Percentiles rank a stretch among this genome's conserved stretches.
phyloP scores from a whole-genome alignment of 208 protist species.

The Crithidia bombi region DNA sequence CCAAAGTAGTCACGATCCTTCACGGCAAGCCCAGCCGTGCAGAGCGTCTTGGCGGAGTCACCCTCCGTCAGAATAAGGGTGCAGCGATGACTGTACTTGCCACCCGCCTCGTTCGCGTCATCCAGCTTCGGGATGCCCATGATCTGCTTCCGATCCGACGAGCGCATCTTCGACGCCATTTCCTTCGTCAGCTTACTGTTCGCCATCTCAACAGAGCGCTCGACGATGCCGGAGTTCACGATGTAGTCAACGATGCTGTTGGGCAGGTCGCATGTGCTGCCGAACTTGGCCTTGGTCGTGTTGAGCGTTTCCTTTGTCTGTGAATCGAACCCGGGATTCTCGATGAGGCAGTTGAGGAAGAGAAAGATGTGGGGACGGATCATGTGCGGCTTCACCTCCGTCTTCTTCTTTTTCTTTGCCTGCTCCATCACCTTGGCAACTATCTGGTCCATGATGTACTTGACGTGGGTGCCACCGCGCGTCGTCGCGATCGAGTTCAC shows the following conservation, averaged over 20 bases:
- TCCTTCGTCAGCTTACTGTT: constrained; percentile 95
- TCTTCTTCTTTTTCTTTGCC: constrained; percentile 97
- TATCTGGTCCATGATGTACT: constrained; percentile 97
- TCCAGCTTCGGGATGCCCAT: constrained; percentile 99
- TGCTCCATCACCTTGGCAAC: constrained; percentile 88
- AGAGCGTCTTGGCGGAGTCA: constrained; percentile 99
- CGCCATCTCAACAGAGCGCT: constrained; percentile 95
- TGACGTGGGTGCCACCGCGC: constrained; percentile 99
- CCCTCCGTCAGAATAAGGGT: constrained; percentile 99
- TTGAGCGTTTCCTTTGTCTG: constrained; percentile 99
- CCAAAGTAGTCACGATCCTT: constrained; percentile 99
- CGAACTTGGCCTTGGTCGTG: constrained; percentile 95
- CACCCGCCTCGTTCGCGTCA: constrained; percentile 99
- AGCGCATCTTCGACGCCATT: constrained; percentile 84
- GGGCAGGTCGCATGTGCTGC: constrained; percentile 95
- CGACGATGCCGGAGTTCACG: constrained; percentile 95
- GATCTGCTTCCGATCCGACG: constrained; percentile 82
- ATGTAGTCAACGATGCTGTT: constrained; percentile 96
- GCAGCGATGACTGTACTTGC: constrained; percentile 94
- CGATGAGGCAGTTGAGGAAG: constrained; percentile 99
- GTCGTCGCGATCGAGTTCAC: constrained; percentile 99
- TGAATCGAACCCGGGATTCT: constrained; percentile 99
- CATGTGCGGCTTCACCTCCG: constrained; percentile 96
- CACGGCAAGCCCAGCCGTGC: constrained; percentile 97
- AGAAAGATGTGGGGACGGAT: constrained; percentile 99